These are phyloP conservation scores for Pyrrhoderma lamaoense DNA, from an alignment of 1,284 basidiomycete species.

Conservation along the genomic window DNA sequence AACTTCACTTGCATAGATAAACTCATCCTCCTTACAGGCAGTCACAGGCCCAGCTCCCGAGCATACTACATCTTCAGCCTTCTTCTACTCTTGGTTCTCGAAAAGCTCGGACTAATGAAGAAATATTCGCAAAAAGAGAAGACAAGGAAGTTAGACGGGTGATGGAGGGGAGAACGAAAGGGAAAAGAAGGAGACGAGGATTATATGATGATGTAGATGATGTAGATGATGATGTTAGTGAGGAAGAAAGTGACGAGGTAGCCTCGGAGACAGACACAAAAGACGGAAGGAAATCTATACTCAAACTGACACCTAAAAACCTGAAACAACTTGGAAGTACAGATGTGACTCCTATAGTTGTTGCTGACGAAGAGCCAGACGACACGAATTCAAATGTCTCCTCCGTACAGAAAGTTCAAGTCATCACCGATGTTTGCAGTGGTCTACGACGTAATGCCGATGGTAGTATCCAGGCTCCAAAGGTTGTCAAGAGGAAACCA, in stretches of 20 bases:
- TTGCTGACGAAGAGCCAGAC: slow-evolving; percentile 6
- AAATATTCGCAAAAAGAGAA: slow-evolving; percentile 51
- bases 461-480: slow-evolving; percentile 45
- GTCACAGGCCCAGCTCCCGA: slow-evolving; percentile 61
- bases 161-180: slow-evolving; percentile 37
- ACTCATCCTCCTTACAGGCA: slow-evolving; percentile 42
- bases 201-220: slow-evolving; percentile 25
- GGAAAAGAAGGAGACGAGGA: slow-evolving; percentile 40
- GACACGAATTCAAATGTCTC: background rate
- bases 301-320: too few relatives aligned
- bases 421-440: slow-evolving; percentile 32
- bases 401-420: background rate
- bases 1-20: slow-evolving; percentile 21
- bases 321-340: slow-evolving; percentile 14
- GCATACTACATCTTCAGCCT: slow-evolving; percentile 54
- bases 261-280: slow-evolving; percentile 1
- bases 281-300: background rate
- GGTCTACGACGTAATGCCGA: slow-evolving; percentile 53
- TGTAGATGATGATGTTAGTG: background rate
- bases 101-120: slow-evolving; percentile 48
- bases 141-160: slow-evolving; percentile 50
- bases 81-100: slow-evolving; percentile 77
- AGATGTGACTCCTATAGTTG: slow-evolving; percentile 8
- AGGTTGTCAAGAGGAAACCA: slow-evolving; percentile 35
- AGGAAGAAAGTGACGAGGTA: slow-evolving; percentile 13